These are phyloP conservation scores for Pharus latifolius DNA, from an alignment of 176 grass and related monocot genomes.

Conservation along the genomic window DNA sequence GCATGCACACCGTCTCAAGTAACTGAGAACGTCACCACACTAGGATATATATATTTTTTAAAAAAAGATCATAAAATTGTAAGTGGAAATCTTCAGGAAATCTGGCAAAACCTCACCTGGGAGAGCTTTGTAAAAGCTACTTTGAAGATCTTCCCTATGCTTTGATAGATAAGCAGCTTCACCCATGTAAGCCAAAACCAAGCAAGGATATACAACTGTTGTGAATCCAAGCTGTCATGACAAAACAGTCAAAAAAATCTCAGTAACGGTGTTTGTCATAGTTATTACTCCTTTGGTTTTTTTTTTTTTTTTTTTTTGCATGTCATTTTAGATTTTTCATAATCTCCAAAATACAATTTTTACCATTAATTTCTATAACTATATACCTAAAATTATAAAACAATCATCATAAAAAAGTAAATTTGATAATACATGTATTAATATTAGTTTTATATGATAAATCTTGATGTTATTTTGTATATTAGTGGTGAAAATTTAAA, in stretches of 20 bases:
- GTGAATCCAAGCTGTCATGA: slow-evolving; percentile 64
- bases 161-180: slow-evolving; percentile 85
- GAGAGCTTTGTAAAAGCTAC: slow-evolving; percentile 91
- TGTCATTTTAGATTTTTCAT: no score
- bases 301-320: no score
- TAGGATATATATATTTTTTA: background rate
- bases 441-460: no score
- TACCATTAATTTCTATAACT: no score
- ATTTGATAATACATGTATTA: no score
- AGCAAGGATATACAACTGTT: slow-evolving; percentile 74
- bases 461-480: no score
- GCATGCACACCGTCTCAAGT: no score
- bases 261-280: background rate
- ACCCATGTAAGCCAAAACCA: slow-evolving; percentile 90
- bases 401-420: no score
- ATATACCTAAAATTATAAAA: no score
- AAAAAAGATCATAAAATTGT: background rate
- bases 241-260: slow-evolving; percentile 23
- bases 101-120: slow-evolving; percentile 40
- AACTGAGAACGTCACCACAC: background rate
- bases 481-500: no score
- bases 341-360: no score
- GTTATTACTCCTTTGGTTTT: no score
- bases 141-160: slow-evolving; percentile 72
- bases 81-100: background rate